Evolutionary conservation across 2,329 filamentous ascomycete species (phyloP).

Genomic region (Pezizomycotina sp.): DNA sequence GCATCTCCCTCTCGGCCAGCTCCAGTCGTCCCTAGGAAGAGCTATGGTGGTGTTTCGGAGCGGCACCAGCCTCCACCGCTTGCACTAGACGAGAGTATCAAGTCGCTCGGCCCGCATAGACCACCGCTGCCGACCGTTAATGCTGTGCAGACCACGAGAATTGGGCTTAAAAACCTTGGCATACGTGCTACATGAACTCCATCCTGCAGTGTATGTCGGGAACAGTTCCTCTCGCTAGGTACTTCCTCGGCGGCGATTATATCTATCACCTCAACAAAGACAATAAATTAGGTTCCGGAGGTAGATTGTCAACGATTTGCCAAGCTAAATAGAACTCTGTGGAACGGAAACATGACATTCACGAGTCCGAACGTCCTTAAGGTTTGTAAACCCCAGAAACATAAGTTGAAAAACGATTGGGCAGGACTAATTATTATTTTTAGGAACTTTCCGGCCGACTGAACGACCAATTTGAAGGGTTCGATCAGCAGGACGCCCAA

Average conservation of each 20-base stretch:
- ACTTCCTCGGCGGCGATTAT: conserved; percentile 65
- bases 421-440: conserved; percentile 44
- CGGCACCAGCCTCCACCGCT: conserved; percentile 57
- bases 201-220: conserved; percentile 88
- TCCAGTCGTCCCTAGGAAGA: conserved; percentile 42
- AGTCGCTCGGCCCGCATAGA: conserved; percentile 38
- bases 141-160: too few species aligned
- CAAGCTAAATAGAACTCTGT: conserved; percentile 31
- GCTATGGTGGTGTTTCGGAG: conserved; percentile 67
- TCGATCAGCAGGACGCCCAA: conserved; percentile 72
- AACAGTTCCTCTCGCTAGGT: conserved; percentile 82
- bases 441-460: conserved; percentile 48
- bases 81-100: conserved; percentile 49
- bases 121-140: too few species aligned
- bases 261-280: conserved; percentile 65
- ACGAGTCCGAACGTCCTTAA: conserved; percentile 25
- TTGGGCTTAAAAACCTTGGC: conserved; percentile 70
- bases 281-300: conserved; percentile 53
- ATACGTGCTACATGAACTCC: conserved; percentile 99
- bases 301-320: conserved; percentile 40
- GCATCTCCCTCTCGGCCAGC: conserved; percentile 32
- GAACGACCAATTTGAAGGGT: conserved; percentile 52
- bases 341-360: conserved; percentile 23
- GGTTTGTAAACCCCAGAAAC: conserved; percentile 6
- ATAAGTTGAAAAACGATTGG: conserved; percentile 26